Evolutionary conservation across 2,329 filamentous ascomycete species (phyloP).

Genomic region (Zasmidium citrigriseum): DNA sequence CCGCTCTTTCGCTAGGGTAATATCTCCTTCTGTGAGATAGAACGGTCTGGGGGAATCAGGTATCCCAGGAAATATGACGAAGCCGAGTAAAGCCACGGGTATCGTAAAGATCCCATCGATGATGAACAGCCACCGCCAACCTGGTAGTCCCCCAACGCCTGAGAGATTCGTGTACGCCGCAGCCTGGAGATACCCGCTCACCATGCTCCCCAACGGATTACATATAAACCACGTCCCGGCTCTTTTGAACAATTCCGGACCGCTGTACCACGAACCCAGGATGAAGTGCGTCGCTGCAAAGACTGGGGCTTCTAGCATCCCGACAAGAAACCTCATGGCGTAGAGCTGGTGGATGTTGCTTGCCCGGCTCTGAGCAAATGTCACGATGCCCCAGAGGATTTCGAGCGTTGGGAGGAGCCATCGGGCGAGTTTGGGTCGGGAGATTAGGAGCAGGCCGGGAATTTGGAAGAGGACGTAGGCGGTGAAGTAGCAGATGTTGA

Average conservation of each 20-base stretch:
- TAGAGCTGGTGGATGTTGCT: slow-evolving; percentile 42
- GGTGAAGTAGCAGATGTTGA: slow-evolving; percentile 37
- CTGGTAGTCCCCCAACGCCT: slow-evolving; percentile 50
- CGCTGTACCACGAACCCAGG: slow-evolving; percentile 63
- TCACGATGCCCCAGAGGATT: slow-evolving; percentile 43
- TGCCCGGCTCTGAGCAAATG: slow-evolving; percentile 42
- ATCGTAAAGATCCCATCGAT: slow-evolving; percentile 56
- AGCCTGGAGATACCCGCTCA: slow-evolving; percentile 63
- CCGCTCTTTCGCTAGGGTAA: slow-evolving; percentile 4
- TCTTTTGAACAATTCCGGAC: slow-evolving; percentile 61
- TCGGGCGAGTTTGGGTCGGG: slow-evolving; percentile 31
- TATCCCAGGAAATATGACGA: slow-evolving; percentile 12
- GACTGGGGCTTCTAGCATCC: slow-evolving; percentile 57
- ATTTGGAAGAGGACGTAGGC: slow-evolving; percentile 44
- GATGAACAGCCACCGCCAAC: slow-evolving; percentile 57
- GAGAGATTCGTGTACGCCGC: slow-evolving; percentile 48
- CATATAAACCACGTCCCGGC: slow-evolving; percentile 61
- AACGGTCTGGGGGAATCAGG: slow-evolving; percentile 6
- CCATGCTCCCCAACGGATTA: slow-evolving; percentile 61
- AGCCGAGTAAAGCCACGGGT: slow-evolving; percentile 8
- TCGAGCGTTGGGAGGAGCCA: slow-evolving; percentile 40
- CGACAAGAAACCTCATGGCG: slow-evolving; percentile 44
- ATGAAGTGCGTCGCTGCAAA: slow-evolving; percentile 63
- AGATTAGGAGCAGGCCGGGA: slow-evolving; percentile 40
- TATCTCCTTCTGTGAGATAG: slow-evolving; percentile 1